Evolutionary conservation across 306 rosid species (phyloP), one percentile per base, ranked within the genome.

Genomic region (Dalbergia oliveri): DNA sequence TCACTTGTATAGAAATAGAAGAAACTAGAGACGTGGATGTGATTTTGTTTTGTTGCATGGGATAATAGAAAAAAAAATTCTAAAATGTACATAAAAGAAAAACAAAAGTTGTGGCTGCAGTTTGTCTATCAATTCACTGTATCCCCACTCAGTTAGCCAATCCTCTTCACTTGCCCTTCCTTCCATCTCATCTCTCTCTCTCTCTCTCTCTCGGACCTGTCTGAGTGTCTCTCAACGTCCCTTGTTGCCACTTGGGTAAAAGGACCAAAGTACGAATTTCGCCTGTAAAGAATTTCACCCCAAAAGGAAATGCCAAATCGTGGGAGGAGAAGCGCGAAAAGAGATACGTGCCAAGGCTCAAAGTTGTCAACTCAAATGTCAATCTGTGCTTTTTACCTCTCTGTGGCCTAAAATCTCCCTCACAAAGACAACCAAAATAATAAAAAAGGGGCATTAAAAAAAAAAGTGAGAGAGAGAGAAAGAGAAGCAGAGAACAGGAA

Each of bases 81-180:
- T 64, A 63, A 84, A 78, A 72, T 78, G 47, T 15, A 13, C 26
- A 59, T 75, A 63, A 63, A 49, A 16, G 0, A n/a, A 6, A 54
- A 19, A 77, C 54, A 85, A 89, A 87, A 69, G 82, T 70, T 83
- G 98, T 93, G 99, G 99, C 87, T 86, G 76, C 69, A 72, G 70
- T 76, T 89, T 73, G 88, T 84, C 85, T 76, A 70, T 87, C 96
- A 84, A 83, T 88, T 89, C 86, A 78, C 18, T 41, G 94, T 75
- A 83, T 80, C 80, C 89, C 88, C 86, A 73, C 90, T 81, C 47
- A 76, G 41, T 73, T 78, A 79, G 67, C 91, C 90, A 87, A 83
- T 89, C 89, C 63, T 69, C 84, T 80, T 86, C 91, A 39, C 71
- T 73, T 69, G 18, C 44, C 12, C 43, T 43, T 47, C 72, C 54